These are phyloP conservation scores for Volutella citrinella DNA, from an alignment of 2,329 filamentous ascomycete genomes.

Conservation along the genomic window DNA sequence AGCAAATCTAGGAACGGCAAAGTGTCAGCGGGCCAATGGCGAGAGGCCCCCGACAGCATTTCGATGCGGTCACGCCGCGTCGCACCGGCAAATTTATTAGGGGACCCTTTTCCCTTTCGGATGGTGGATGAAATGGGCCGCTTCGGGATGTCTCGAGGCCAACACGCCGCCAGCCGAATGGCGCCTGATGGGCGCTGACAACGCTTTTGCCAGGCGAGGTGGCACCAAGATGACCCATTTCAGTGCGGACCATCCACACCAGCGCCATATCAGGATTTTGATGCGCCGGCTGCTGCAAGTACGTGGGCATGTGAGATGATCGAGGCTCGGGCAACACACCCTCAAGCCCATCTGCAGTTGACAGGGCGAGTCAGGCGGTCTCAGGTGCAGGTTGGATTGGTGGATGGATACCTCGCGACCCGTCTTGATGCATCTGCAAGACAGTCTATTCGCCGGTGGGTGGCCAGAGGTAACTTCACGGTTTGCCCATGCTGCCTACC, in stretches of 20 bases:
- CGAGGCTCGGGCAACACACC: constrained; percentile 16
- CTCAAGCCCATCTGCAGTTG: constrained; percentile 15
- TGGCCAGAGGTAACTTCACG: no score
- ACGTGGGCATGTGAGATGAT: constrained; percentile 23
- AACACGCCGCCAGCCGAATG: no score
- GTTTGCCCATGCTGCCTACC: no score
- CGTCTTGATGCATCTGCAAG: constrained; percentile 20
- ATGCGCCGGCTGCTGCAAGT: constrained; percentile 20
- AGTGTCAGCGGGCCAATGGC: constrained; percentile 19
- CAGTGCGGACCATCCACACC: constrained; percentile 7
- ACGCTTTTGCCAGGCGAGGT: constrained; percentile 4
- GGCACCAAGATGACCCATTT: constrained; percentile 8
- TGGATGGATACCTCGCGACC: constrained; percentile 14
- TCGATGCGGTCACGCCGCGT: constrained; percentile 12
- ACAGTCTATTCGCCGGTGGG: constrained; percentile 17
- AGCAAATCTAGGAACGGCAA: no score
- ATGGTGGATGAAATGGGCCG: constrained; percentile 11
- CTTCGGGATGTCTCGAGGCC: no score
- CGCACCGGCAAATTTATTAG: constrained; percentile 15
- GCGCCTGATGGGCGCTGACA: constrained; percentile 11
- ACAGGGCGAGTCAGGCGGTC: constrained; percentile 24
- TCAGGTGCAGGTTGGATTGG: constrained; percentile 22
- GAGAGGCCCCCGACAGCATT: no score
- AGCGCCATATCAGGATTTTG: no score
- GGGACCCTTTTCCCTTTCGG: constrained; percentile 14